Percentiles rank a stretch among this genome's conserved stretches.
Evolutionary conservation across 306 rosid genomes (phyloP).

Genomic region (Pterocarpus santalinus): DNA sequence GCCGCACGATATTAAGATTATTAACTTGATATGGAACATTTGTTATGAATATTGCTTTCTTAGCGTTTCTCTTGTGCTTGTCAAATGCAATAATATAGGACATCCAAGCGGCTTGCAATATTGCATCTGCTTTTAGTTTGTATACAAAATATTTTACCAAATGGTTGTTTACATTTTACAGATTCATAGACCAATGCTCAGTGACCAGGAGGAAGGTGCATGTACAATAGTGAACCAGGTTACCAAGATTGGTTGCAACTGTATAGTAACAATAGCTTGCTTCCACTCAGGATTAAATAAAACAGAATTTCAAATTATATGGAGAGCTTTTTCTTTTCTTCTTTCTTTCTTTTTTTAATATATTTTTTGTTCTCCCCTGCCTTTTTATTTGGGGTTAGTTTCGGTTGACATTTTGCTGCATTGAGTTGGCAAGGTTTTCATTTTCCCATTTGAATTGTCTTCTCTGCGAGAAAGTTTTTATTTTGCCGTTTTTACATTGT

Average conservation of each 20-base stretch:
- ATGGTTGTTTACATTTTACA: conserved; percentile 45
- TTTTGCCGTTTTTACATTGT: conserved; percentile 39
- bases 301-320: conserved; percentile 37
- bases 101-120: not conserved
- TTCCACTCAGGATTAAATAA: conserved; percentile 31
- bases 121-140: conserved; percentile 15
- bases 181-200: conserved; percentile 33
- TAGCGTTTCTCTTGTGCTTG: conserved; percentile 11
- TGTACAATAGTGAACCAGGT: conserved; percentile 44
- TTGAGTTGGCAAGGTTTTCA: conserved; percentile 44
- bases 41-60: conserved; percentile 1
- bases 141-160: conserved; percentile 5
- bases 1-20: too few species aligned
- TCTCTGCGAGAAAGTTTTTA: not conserved
- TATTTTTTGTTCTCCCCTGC: conserved; percentile 36
- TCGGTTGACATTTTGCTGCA: conserved; percentile 39
- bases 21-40: not conserved
- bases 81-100: not conserved
- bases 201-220: conserved; percentile 30
- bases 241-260: conserved; percentile 45
- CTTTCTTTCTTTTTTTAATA: not conserved
- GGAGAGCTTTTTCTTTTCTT: conserved; percentile 33
- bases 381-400: conserved; percentile 49
- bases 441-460: conserved; percentile 11
- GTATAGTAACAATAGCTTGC: conserved; percentile 61